Evolutionary conservation across 2,329 filamentous ascomycete species (phyloP).

Genomic region (Bipolaris sorokiniana): DNA sequence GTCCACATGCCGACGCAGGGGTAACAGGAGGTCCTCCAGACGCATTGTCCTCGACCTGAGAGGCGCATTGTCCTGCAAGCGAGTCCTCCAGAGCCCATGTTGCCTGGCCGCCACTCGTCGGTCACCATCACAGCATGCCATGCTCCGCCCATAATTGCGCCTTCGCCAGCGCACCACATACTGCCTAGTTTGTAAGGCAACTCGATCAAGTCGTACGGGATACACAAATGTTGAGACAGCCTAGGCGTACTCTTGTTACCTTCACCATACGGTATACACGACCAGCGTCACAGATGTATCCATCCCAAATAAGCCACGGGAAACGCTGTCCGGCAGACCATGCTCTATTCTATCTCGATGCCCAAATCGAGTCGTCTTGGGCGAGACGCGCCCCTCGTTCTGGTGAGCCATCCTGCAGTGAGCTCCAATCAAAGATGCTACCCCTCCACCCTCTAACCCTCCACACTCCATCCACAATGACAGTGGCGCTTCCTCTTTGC

Average conservation of each 20-base stretch:
- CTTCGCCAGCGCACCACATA: conserved; percentile 4
- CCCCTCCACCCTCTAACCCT: conserved; percentile 22
- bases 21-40: conserved; percentile 13
- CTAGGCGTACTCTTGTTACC: conserved; percentile 21
- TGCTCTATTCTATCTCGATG: conserved; percentile 35
- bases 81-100: conserved; percentile 24
- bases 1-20: conserved; percentile 34
- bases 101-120: conserved; percentile 32
- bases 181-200: conserved; percentile 12
- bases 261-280: conserved; percentile 13
- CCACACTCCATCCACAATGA: conserved; percentile 19
- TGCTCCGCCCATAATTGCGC: conserved; percentile 38
- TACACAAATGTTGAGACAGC: conserved; percentile 26
- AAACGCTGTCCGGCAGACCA: conserved; percentile 13
- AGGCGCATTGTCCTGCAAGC: conserved; percentile 12
- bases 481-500: conserved; percentile 21
- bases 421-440: conserved; percentile 28
- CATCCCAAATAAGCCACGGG: conserved; percentile 11
- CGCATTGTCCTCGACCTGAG: conserved; percentile 22
- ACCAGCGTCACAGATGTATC: conserved; percentile 7
- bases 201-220: conserved; percentile 10
- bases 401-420: conserved; percentile 23
- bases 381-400: conserved; percentile 33
- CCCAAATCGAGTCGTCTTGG: conserved; percentile 24
- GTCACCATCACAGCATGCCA: conserved; percentile 27